Evolutionary conservation across 805 yeast genomes (phyloP).

Genomic region (Starmerella gropengiesseri): DNA sequence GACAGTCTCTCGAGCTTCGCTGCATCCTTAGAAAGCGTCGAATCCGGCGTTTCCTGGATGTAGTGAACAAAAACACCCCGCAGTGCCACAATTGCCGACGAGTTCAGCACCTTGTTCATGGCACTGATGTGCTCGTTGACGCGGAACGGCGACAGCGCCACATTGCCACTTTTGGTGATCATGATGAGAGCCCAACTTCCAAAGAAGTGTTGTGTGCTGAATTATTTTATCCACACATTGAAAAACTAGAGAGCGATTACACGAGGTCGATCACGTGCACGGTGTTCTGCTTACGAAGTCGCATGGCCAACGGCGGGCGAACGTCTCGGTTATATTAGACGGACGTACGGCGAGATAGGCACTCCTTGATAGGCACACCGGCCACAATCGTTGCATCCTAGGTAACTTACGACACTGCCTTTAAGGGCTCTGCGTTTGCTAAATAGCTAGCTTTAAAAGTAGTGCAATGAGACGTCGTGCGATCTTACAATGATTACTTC

Average conservation of each 20-base stretch:
- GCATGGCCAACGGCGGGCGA: no score
- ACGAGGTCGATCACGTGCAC: no score
- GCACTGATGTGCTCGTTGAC: constrained; percentile 60
- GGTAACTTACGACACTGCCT: no score
- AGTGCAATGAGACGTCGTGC: no score
- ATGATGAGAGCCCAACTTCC: constrained; percentile 6
- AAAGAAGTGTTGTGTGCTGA: not conserved
- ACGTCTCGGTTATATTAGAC: no score
- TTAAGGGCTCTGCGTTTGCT: no score
- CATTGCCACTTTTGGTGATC: constrained; percentile 48
- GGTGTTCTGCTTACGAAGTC: no score
- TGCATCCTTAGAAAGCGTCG: constrained; percentile 26
- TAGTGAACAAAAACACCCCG: constrained; percentile 74
- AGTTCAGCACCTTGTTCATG: constrained; percentile 59
- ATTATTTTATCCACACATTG: not conserved
- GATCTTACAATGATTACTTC: no score
- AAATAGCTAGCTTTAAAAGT: no score
- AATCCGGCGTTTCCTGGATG: constrained; percentile 42
- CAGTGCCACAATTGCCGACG: constrained; percentile 56
- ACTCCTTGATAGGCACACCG: no score
- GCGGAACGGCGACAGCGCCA: constrained; percentile 80
- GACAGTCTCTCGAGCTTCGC: constrained; percentile 37
- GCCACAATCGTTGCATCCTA: no score
- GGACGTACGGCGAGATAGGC: no score
- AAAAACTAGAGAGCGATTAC: not conserved